Evolutionary conservation across 164 flowering plant genomes (phyloP).

Genomic region (Kalanchoe fedtschenkoi): DNA sequence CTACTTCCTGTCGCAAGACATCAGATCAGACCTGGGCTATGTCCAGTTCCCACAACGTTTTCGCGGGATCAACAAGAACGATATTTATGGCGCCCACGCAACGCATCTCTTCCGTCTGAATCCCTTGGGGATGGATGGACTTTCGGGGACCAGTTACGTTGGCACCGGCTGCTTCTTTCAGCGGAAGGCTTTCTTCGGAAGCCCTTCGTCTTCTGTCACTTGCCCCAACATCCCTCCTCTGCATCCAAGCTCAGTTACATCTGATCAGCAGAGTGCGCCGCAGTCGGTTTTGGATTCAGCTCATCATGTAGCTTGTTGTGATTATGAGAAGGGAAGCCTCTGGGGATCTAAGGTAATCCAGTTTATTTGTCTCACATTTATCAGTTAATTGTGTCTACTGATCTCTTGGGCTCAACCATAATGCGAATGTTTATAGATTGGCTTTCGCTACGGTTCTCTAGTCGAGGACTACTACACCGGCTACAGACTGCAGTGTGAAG

Average conservation of each 20-base stretch:
- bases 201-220: constrained; percentile 16
- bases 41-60: constrained; percentile 58
- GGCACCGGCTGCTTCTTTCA: constrained; percentile 56
- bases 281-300: constrained; percentile 19
- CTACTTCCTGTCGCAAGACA: constrained; percentile 26
- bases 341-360: constrained; percentile 57
- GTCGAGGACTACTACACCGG: constrained; percentile 78
- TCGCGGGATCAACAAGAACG: constrained; percentile 33
- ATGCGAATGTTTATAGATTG: constrained; percentile 34
- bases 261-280: constrained; percentile 15
- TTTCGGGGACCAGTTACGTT: constrained; percentile 34
- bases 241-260: constrained; percentile 10
- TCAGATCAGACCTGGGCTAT: constrained; percentile 22
- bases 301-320: constrained; percentile 37
- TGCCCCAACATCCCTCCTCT: constrained; percentile 21
- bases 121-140: constrained; percentile 51
- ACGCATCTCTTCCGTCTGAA: constrained; percentile 24
- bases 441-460: constrained; percentile 69
- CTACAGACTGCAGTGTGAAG: constrained; percentile 52
- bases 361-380: background rate
- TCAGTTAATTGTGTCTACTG: background rate
- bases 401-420: background rate
- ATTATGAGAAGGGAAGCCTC: constrained; percentile 31
- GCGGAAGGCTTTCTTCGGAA: constrained; percentile 41
- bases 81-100: constrained; percentile 33